Conservation (phyloP, 345 rosid genomes). For the Angophora floribunda region DNA sequence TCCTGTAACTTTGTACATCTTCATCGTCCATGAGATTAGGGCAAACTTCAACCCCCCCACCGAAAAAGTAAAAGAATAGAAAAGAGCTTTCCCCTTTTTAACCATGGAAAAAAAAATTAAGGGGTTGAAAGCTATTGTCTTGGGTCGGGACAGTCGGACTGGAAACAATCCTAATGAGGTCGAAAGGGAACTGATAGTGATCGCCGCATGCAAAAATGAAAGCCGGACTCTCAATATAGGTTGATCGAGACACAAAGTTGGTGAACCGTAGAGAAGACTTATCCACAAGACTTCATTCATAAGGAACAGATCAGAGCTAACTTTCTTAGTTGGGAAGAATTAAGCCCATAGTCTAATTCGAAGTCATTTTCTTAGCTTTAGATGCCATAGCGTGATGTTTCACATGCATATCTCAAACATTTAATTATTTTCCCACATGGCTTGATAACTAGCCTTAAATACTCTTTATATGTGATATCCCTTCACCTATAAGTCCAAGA, state of each 20-base stretch:
- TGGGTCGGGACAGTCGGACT: neutral
- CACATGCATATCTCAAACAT: neutral
- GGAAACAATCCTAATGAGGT: neutral
- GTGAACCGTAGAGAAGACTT: neutral
- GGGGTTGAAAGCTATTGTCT: neutral
- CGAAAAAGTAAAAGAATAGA: too few relatives aligned
- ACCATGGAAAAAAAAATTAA: too few relatives aligned
- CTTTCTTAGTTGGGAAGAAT: neutral
- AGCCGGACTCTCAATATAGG: neutral
- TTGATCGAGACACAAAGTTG: neutral
- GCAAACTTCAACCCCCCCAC: too few relatives aligned
- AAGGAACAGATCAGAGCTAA: neutral
- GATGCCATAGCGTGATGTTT: neutral
- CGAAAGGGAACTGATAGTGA: neutral
- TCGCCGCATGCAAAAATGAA: neutral
- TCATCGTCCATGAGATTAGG: neutral
- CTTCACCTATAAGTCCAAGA: too few relatives aligned
- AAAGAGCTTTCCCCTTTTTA: too few relatives aligned
- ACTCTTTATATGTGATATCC: too few relatives aligned
- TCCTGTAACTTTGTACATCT: neutral
- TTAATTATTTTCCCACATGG: too few relatives aligned
- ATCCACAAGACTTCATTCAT: neutral
- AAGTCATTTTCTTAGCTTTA: neutral
- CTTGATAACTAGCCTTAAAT: too few relatives aligned
- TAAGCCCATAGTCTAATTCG: neutral